Evolutionary conservation across 768 basidiomycete species (phyloP), one percentile per base, ranked within the genome.

Genomic region (Gautieria morchelliformis): DNA sequence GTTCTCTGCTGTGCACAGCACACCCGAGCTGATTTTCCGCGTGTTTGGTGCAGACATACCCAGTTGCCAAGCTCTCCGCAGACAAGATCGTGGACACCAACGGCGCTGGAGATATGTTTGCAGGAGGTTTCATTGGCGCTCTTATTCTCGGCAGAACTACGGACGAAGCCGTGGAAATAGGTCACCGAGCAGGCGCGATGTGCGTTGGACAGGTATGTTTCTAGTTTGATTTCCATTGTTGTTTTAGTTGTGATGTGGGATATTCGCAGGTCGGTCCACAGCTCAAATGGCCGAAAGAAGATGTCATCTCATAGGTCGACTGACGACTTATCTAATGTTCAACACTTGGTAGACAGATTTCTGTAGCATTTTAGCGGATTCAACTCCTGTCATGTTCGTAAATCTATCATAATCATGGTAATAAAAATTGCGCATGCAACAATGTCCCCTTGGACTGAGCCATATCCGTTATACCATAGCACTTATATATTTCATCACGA

Each of bases 91-190:
- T 96, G 58, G 96, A 99, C 69, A 98, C 96, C 49, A 99, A 99
- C 71, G 96, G 91, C 52, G 96, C 96, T 20, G 96, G 96, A 44
- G 95, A 99, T 69, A 92, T 91, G 44, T 98, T 99, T 65, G 93
- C 93, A 24, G 96, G 95, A 58, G 96, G 90, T 40, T 94, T 98
- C 80, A 71, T 97, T 53, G 96, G 91, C 52, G 94, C 87, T 1
- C 76, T 81, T 56, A 84, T 90, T 52, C 69, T 79, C 37, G 93
- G 92, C 12, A 96, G 91, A 78, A 72, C 67, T 30, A 65, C 91
- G 30, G 84, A 87, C 19, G 85, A 92, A 69, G 78, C 78, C 48
- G 80, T 99, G 59, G 82, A 87, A 72, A 82, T 79, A 30, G 96
- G 95, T 1, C 95, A 98, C 72, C 84, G 83, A 69, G 63, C 96